These are phyloP conservation scores for Ustilago lituana DNA, from an alignment of 1,284 basidiomycete species.

Conservation along the genomic window DNA sequence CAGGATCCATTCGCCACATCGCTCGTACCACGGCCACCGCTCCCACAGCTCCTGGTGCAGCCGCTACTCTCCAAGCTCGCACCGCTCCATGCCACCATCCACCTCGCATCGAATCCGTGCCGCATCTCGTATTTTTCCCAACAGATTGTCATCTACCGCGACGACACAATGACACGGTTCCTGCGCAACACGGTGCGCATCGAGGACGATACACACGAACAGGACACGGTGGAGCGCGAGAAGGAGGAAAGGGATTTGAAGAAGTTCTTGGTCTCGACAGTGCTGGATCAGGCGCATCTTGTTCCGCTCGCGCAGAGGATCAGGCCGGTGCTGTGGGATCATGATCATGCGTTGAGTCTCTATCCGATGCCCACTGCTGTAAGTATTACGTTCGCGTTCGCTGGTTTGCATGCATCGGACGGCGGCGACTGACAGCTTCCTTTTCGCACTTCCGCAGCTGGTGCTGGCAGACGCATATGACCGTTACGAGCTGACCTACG, in stretches of 20 bases:
- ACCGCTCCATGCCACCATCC: conserved; percentile 33
- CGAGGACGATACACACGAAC: conserved; percentile 50
- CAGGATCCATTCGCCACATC: conserved; percentile 76
- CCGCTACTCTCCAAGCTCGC: conserved; percentile 41
- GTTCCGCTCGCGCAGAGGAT: conserved; percentile 80
- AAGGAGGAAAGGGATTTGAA: conserved; percentile 51
- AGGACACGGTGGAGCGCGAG: conserved; percentile 50
- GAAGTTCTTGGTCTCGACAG: conserved; percentile 62
- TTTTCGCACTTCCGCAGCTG: conserved; percentile 71
- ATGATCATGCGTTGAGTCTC: conserved; percentile 88
- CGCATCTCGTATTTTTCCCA: conserved; percentile 94
- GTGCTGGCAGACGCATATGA: conserved; percentile 98
- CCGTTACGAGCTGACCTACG: conserved; percentile 94
- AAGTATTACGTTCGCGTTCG: conserved; percentile 60
- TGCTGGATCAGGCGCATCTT: conserved; percentile 72
- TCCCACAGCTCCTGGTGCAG: conserved; percentile 75
- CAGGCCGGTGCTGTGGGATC: conserved; percentile 88
- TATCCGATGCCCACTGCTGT: conserved; percentile 95
- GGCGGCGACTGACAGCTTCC: neutral
- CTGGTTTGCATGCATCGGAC: neutral
- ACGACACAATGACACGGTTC: conserved; percentile 93
- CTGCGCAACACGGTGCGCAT: conserved; percentile 75
- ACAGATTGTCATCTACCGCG: conserved; percentile 92
- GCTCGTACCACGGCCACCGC: conserved; percentile 77
- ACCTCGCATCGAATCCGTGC: conserved; percentile 89